These are phyloP conservation scores for Taxawa tesnikishii DNA, from an alignment of 2,329 filamentous ascomycete species.

Conservation along the genomic window DNA sequence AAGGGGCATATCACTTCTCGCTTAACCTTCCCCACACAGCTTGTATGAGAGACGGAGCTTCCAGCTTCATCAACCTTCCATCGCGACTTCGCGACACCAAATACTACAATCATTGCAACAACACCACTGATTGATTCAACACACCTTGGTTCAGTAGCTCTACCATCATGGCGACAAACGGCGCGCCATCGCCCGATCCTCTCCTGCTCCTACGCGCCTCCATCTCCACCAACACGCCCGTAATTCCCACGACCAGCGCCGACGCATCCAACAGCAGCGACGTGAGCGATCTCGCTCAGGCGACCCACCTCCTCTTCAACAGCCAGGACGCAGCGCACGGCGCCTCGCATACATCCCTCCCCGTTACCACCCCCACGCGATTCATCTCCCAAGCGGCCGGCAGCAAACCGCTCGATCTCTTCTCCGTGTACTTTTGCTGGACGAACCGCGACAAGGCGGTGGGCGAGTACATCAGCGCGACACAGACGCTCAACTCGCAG, in stretches of 20 bases:
- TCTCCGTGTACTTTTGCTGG: slow-evolving; percentile 95
- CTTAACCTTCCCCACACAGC: too few relatives aligned
- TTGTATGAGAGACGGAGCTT: too few relatives aligned
- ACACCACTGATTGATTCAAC: too few relatives aligned
- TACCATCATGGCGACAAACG: slow-evolving; percentile 52
- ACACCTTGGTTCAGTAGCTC: too few relatives aligned
- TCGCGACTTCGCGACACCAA: too few relatives aligned
- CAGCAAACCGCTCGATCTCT: slow-evolving; percentile 60
- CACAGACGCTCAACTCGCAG: slow-evolving; percentile 68
- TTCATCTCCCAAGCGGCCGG: slow-evolving; percentile 57
- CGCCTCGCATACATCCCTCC: slow-evolving; percentile 41
- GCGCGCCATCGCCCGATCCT: slow-evolving; percentile 42
- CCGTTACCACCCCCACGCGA: slow-evolving; percentile 55
- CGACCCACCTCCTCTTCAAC: slow-evolving; percentile 48
- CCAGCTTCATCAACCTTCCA: too few relatives aligned
- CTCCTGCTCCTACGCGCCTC: slow-evolving; percentile 74
- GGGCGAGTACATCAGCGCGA: slow-evolving; percentile 79
- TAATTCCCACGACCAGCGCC: slow-evolving; percentile 61
- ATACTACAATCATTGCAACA: too few relatives aligned
- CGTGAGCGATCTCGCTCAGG: slow-evolving; percentile 52
- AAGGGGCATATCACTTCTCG: too few relatives aligned
- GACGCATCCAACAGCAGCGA: slow-evolving; percentile 52
- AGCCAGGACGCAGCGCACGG: slow-evolving; percentile 11
- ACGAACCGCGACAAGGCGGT: slow-evolving; percentile 82
- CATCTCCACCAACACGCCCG: slow-evolving; percentile 57